Conservation (phyloP, 495 filamentous ascomycete genomes). For the Thozetella sp. region DNA sequence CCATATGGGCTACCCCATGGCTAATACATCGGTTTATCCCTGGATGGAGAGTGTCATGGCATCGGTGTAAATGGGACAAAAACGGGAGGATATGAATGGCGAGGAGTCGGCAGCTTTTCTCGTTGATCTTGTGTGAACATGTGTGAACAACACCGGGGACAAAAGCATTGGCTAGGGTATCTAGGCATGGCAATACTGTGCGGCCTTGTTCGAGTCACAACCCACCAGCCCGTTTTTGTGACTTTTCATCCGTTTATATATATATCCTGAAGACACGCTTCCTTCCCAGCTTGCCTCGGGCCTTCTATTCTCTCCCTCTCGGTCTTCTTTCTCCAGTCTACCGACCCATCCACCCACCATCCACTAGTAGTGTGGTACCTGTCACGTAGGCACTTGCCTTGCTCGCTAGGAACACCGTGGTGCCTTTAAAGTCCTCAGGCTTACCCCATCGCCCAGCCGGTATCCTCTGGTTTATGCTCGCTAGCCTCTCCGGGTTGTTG, state of each 20-base stretch:
- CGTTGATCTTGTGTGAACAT: not conserved
- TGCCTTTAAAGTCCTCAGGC: constrained; percentile 89
- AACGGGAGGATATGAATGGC: not conserved
- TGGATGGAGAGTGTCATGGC: constrained; percentile 56
- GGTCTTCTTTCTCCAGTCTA: constrained; percentile 40
- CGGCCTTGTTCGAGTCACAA: no score
- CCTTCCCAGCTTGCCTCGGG: no score
- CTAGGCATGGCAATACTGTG: no score
- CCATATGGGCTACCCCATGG: constrained; percentile 68
- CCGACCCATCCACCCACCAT: constrained; percentile 94
- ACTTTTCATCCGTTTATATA: no score
- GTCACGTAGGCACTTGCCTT: constrained; percentile 78
- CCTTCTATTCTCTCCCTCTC: no score
- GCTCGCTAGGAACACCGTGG: constrained; percentile 76
- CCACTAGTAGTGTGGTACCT: constrained; percentile 79
- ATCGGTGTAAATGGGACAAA: constrained; percentile 17
- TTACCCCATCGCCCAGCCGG: constrained; percentile 85
- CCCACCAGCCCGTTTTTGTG: no score
- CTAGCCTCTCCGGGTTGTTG: constrained; percentile 66
- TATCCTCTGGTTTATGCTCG: constrained; percentile 78
- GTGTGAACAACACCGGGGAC: no score
- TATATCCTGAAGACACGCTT: no score
- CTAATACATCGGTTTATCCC: constrained; percentile 52
- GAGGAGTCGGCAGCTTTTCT: not conserved
- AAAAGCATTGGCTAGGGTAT: no score